Percentiles rank a stretch among this genome's conserved stretches.
phyloP scores from a whole-genome alignment of 164 flowering plant species.

The grape (Vitis vinifera) region ASM3070453v1 NC_081809.1:3242001-3242500 shows the following conservation, averaged over 20 bases:
- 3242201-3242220: not conserved
- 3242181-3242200: not conserved
- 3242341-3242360: not conserved
- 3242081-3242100: no score
- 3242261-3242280: conserved; percentile 2
- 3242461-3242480: conserved; percentile 29
- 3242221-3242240: not conserved
- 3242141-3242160: not conserved
- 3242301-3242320: conserved; percentile 2
- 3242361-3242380: conserved; percentile 7
- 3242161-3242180: not conserved
- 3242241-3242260: not conserved
- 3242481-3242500: conserved; percentile 9
- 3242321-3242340: conserved; percentile 3
- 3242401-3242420: conserved; percentile 14
- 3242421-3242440: conserved; percentile 2
- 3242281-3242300: not conserved
- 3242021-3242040: no score
- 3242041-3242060: no score
- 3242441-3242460: conserved; percentile 17
- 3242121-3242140: not conserved
- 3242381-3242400: conserved; percentile 10
- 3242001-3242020: no score
- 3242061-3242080: no score
- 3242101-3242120: not conserved